Base-by-base conservation (phyloP, 768 basidiomycete species). In the Rossbeevera mucosa region DNA sequence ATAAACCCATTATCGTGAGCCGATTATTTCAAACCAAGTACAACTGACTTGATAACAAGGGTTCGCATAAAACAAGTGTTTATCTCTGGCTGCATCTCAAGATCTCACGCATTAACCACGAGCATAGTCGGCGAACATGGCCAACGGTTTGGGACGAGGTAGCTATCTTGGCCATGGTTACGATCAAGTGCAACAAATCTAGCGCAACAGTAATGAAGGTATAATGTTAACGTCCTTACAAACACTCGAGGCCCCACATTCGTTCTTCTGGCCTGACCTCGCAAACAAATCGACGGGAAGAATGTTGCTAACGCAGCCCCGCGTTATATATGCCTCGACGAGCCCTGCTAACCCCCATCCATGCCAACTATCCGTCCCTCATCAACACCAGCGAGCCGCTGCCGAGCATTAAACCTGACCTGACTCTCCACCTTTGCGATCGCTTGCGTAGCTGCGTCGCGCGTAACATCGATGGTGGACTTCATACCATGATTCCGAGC, bases 361-460 rank as follows among this genome's bases (percentile, higher is more conserved):
- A 18, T 48, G 38, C 45, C 25, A 18, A 28, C 48, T 29, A 44
- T 29, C 36, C 49, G 48, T 18, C 18, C 46, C 26, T 43, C 48
- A 20, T 47, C 45, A 29, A 44, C 40, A 18, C 62, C 49, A 24
- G 26, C 28, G 18, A 48, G n/a, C 40, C 48, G 45, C 42, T 48
- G 48, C 22, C 48, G 52, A 21, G 55, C 14, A n/a, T 47, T 25
- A 3, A 54, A 52, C 22, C 54, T 44, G 28, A 46, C 62, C 30
- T 50, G 63, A 6, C 30, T 58, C 21, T 65, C 65, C 62, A 64
- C 47, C 26, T 53, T 64, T 24, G 65, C 57, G 22, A 65, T 65
- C 31, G 60, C 56, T 25, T 44, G 43, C 13, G 50, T 40, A 7
- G 58, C 65, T 16, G 60, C 62, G 6, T 67, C 62, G 4, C 42